A percentile compares a stretch with the other conserved stretches of the same genome.
These are phyloP conservation scores for Kwoniella pini DNA, from an alignment of 768 basidiomycete genomes.

Conservation along the genomic window DNA sequence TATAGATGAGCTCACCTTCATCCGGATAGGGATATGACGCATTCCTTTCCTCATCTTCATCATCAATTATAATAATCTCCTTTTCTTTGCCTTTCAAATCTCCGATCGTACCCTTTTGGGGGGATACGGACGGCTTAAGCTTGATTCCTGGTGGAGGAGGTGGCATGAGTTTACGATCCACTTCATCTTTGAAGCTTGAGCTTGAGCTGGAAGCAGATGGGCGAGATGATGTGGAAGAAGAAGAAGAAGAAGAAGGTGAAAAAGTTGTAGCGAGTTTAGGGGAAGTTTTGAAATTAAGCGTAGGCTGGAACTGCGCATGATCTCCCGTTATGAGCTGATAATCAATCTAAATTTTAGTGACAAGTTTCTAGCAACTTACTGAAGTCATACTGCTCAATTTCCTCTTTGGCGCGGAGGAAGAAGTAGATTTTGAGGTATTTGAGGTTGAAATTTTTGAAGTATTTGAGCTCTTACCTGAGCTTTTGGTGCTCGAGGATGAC, in stretches of 20 bases:
- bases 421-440: constrained; percentile 1
- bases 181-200: constrained; percentile 11
- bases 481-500: neutral
- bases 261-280: constrained; percentile 1
- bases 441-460: constrained; percentile 1
- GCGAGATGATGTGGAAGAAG: constrained; percentile 6
- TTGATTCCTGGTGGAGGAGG: constrained; percentile 34
- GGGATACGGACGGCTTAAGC: constrained; percentile 10
- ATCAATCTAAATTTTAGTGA: neutral
- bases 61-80: constrained; percentile 27
- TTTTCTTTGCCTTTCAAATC: constrained; percentile 27
- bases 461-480: neutral
- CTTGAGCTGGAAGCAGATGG: constrained; percentile 4
- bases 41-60: constrained; percentile 24
- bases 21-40: neutral
- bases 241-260: constrained; percentile 1
- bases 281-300: constrained; percentile 36
- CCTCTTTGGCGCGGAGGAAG: constrained; percentile 17
- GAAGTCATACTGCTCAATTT: constrained; percentile 44
- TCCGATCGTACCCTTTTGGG: neutral
- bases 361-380: constrained; percentile 29
- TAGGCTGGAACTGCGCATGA: constrained; percentile 34
- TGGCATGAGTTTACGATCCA: constrained; percentile 40
- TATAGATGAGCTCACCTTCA: neutral
- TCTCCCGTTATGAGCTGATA: constrained; percentile 1